Evolutionary conservation across 2,329 filamentous ascomycete genomes (phyloP).

Genomic region (Talaromyces sp.): DNA sequence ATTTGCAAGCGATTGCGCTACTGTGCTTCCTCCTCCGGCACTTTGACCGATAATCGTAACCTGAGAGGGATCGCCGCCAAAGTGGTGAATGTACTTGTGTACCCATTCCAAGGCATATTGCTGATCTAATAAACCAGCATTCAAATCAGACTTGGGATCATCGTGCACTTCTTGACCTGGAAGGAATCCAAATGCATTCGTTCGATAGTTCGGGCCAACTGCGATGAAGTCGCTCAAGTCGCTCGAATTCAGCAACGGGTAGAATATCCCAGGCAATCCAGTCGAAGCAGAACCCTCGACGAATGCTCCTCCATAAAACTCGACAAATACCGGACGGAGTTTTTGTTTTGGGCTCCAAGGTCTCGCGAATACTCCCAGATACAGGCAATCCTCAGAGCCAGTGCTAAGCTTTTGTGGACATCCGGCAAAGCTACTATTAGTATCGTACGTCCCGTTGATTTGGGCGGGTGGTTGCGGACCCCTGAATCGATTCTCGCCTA

Average conservation of each 20-base stretch:
- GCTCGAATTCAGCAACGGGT: neutral
- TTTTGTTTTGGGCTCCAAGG: neutral
- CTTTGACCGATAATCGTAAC: conserved; percentile 29
- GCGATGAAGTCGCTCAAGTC: neutral
- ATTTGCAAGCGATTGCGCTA: neutral
- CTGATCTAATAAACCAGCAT: conserved; percentile 19
- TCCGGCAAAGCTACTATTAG: neutral
- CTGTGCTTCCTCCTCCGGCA: conserved; percentile 21
- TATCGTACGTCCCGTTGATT: neutral
- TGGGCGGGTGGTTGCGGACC: conserved; percentile 54
- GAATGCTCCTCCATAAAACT: neutral
- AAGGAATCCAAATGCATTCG: neutral
- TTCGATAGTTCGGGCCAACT: neutral
- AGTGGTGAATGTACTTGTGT: conserved; percentile 27
- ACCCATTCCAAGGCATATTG: conserved; percentile 25
- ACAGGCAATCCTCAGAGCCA: neutral
- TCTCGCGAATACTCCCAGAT: neutral
- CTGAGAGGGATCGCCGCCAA: conserved; percentile 29
- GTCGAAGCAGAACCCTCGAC: neutral
- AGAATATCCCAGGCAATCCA: neutral
- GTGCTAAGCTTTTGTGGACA: neutral
- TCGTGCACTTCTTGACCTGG: neutral
- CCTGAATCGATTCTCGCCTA: conserved; percentile 57
- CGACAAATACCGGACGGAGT: neutral
- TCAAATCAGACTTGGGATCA: neutral